Evolutionary conservation across 1,284 basidiomycete genomes (phyloP).

Genomic region (Boletus smithii): DNA sequence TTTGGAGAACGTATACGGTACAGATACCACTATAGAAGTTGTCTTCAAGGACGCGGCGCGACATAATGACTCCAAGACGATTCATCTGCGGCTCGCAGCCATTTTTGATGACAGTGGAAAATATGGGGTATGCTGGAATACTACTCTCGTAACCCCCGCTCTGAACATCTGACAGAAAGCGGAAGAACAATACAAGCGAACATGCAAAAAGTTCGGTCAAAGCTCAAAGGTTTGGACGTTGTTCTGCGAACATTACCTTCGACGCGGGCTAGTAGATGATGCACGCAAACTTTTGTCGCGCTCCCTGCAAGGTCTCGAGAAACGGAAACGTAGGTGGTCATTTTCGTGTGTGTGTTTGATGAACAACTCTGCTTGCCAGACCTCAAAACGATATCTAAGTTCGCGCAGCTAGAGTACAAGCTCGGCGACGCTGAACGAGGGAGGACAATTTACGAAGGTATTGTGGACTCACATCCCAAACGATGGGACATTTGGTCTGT

Average conservation of each 20-base stretch:
- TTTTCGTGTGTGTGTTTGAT: slow-evolving; percentile 1
- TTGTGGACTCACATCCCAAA: slow-evolving; percentile 92
- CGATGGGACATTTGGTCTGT: slow-evolving; percentile 95
- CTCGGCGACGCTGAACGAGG: slow-evolving; percentile 92
- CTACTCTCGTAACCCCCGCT: not conserved
- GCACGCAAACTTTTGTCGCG: slow-evolving; percentile 87
- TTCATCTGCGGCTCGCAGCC: slow-evolving; percentile 80
- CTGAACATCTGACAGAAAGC: slow-evolving; percentile 56
- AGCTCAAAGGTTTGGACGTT: slow-evolving; percentile 91
- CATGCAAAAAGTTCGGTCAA: slow-evolving; percentile 89
- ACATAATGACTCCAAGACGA: slow-evolving; percentile 89
- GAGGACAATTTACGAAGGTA: slow-evolving; percentile 94
- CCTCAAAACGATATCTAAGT: slow-evolving; percentile 90
- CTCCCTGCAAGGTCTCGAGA: slow-evolving; percentile 89
- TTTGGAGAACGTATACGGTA: slow-evolving; percentile 92
- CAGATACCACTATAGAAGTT: slow-evolving; percentile 71
- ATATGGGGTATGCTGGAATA: slow-evolving; percentile 53
- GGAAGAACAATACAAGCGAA: slow-evolving; percentile 81
- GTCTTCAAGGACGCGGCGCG: slow-evolving; percentile 89
- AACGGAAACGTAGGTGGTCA: slow-evolving; percentile 80
- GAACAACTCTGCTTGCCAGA: slow-evolving; percentile 48
- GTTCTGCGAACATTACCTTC: slow-evolving; percentile 80
- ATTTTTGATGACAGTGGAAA: slow-evolving; percentile 87
- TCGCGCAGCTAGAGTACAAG: slow-evolving; percentile 95
- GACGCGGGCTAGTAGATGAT: slow-evolving; percentile 69